These are phyloP conservation scores for Allium cepa DNA, from an alignment of 106 monocot species.

Conservation along the genomic window DNA sequence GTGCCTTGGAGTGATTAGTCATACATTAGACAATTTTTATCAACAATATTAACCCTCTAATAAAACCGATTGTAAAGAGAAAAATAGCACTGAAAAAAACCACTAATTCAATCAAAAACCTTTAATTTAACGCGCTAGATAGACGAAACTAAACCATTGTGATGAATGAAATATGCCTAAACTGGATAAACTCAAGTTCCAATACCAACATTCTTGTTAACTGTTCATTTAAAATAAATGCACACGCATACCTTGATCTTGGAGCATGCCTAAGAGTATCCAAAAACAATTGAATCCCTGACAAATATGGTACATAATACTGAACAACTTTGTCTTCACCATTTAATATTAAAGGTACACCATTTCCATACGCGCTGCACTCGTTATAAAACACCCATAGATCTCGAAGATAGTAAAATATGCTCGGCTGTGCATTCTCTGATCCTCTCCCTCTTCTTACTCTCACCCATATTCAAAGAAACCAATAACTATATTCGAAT, in stretches of 20 bases:
- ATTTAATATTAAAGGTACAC: slow-evolving; percentile 37
- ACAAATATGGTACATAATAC: slow-evolving; percentile 50
- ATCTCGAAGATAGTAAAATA: slow-evolving; percentile 58
- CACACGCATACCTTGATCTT: slow-evolving; percentile 20
- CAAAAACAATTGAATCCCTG: slow-evolving; percentile 34
- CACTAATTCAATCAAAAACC: too few species aligned
- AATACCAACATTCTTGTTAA: neutral
- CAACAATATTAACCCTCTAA: too few species aligned
- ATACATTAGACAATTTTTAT: too few species aligned
- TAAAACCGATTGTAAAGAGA: too few species aligned
- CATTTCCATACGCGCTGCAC: slow-evolving; percentile 57
- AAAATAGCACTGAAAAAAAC: too few species aligned
- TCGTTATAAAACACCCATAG: slow-evolving; percentile 71
- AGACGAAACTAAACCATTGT: too few species aligned
- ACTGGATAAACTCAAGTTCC: too few species aligned
- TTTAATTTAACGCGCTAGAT: too few species aligned
- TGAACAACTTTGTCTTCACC: slow-evolving; percentile 29
- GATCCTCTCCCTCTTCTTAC: slow-evolving; percentile 30
- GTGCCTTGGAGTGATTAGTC: too few species aligned
- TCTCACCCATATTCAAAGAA: slow-evolving; percentile 20
- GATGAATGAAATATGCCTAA: too few species aligned
- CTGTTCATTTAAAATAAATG: neutral
- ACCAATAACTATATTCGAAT: neutral
- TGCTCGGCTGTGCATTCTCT: slow-evolving; percentile 20
- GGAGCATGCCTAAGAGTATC: slow-evolving; percentile 18